Evolutionary conservation across 768 basidiomycete species (phyloP), one percentile per base, ranked within the genome.

Genomic region (Calocera viscosa): DNA sequence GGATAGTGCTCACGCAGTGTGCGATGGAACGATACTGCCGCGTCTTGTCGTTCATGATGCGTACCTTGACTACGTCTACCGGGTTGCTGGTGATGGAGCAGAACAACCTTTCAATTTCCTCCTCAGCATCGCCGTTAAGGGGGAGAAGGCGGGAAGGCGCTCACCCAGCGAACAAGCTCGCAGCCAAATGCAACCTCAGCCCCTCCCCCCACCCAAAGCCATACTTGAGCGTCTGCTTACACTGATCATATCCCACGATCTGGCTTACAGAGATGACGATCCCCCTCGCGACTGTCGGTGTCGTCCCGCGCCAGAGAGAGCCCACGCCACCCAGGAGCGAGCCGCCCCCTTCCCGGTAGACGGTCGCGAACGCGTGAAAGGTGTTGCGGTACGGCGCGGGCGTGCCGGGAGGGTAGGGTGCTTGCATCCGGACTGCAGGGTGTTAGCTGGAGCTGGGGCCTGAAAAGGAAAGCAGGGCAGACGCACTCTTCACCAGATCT

Each of bases 41-140:
- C 43, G 71, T 71, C 67, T 76, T 76, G 67, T 78, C 77, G 64
- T 76, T 77, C 77, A 78, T 78, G 12, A 78, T 70, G 2, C 77
- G 74, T 53, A 78, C 77, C 63, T 78, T 78, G 30, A 78, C 73
- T 10, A 78, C 76, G 53, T 78, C 77, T 76, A 77, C 76, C 5
- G 77, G 77, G 67, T 76, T 77, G 11, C 77, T 77, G 1, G 76
- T 75, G 39, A 78, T 72, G 1, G 76, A 77, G 65, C 77, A 77
- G 67, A 78, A 72, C 8, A 78, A 63, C 14, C 75, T 76, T 0
- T 28, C 28, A 30, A 19, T n/a, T 39, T 47, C 22, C 16, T 12
- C 12, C 33, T 5, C 17, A 2, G 26, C 39, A 10, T 40, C 39
- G 10, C 39, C 11, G 39, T 19, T 40, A 19, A n/a, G n/a, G n/a